Evolutionary conservation across 768 basidiomycete species (phyloP).

Genomic region (Hortiboletus flavorubellus): DNA sequence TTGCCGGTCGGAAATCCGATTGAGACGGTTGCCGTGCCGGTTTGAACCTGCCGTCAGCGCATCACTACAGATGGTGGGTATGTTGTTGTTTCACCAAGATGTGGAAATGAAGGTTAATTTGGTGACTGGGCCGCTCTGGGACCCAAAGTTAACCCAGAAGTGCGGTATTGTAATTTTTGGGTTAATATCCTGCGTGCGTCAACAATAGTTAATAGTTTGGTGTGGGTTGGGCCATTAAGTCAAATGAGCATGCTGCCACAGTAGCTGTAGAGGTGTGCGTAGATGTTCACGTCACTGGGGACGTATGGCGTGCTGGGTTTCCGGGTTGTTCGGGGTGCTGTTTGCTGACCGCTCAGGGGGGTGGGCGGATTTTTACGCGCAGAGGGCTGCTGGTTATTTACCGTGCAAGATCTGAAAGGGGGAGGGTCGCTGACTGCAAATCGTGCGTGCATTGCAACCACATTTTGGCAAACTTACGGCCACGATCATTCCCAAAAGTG

Average conservation of each 20-base stretch:
- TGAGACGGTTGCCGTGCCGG: conserved; percentile 12
- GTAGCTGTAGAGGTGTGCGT: background rate
- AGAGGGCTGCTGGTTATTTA: too few species aligned
- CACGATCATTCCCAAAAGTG: background rate
- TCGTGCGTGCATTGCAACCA: background rate
- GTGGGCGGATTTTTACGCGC: background rate
- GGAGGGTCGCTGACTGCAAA: background rate
- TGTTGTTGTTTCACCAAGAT: conserved; percentile 16
- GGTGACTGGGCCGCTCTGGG: conserved; percentile 15
- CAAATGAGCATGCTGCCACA: background rate
- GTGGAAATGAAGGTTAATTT: conserved; percentile 25
- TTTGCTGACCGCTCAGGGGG: background rate
- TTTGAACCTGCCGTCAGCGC: conserved; percentile 17
- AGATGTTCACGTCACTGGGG: background rate
- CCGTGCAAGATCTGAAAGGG: background rate
- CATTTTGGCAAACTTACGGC: background rate
- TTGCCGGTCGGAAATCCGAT: background rate
- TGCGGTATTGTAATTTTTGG: background rate
- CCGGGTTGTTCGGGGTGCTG: background rate
- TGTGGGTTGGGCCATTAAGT: too few species aligned
- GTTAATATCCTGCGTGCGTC: background rate
- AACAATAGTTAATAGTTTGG: background rate
- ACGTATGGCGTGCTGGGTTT: background rate
- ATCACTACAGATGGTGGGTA: conserved; percentile 6
- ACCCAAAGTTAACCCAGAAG: background rate